phyloP scores from a whole-genome alignment of 2,329 filamentous ascomycete species.

The Rhynchosporium secalis region DNA sequence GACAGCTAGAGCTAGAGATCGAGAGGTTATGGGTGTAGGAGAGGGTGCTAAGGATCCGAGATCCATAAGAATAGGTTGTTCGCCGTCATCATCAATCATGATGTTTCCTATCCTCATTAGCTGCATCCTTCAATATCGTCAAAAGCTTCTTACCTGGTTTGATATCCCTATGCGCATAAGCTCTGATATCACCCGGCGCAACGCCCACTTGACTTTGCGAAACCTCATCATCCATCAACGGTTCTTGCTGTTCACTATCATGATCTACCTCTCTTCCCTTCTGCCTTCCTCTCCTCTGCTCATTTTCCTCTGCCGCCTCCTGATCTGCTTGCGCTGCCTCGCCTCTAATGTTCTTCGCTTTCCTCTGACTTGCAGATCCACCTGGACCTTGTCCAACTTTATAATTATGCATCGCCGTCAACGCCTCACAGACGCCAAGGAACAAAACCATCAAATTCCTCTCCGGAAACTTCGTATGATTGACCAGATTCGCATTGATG shows the following conservation, averaged over 20 bases:
- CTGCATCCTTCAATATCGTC: neutral
- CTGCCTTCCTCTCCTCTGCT: conserved; percentile 45
- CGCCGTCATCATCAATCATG: conserved; percentile 93
- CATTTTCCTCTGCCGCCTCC: conserved; percentile 42
- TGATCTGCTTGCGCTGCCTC: conserved; percentile 44
- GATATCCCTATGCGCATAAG: conserved; percentile 94
- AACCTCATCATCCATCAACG: conserved; percentile 79
- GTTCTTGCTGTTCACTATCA: conserved; percentile 74
- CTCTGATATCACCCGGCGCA: conserved; percentile 66
- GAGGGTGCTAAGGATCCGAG: conserved; percentile 87
- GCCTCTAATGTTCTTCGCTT: conserved; percentile 44
- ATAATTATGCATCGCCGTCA: conserved; percentile 92
- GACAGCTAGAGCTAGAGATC: conserved; percentile 43
- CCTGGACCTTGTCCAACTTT: conserved; percentile 61
- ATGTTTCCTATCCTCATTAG: conserved; percentile 68
- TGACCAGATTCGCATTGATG: conserved; percentile 98
- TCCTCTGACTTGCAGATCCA: conserved; percentile 49
- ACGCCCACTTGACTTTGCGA: conserved; percentile 66
- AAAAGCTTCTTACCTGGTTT: conserved; percentile 71
- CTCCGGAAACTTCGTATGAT: conserved; percentile 88
- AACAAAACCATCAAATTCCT: conserved; percentile 85
- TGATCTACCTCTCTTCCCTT: conserved; percentile 51
- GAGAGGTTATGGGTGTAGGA: conserved; percentile 59
- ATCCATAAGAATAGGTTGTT: conserved; percentile 93
- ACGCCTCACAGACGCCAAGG: conserved; percentile 83